Evolutionary conservation across 306 rosid genomes (phyloP), one percentile per base, ranked within the genome.

Genomic region (Vicia sativa): DNA sequence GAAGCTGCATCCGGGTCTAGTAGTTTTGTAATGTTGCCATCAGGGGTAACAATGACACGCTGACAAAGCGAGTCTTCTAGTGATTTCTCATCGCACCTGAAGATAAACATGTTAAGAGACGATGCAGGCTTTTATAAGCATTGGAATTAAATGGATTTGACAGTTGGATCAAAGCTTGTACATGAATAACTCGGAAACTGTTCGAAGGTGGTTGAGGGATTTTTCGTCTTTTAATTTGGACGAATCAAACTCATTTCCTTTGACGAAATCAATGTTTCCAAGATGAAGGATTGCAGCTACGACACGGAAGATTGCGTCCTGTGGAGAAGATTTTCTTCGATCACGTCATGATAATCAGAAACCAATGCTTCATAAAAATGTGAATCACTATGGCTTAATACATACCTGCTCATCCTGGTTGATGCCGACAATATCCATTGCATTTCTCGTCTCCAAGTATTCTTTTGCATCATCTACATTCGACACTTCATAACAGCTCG

Each of bases 1-100:
- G 88, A 84, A 70, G 96, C 96, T 14, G 83, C 77, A 2, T 77
- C 83, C 0, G 95, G 88, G 49, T 90, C 95, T 25, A 90, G 68
- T 6, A 83, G 95, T 54, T 87, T 90, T 42, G 96, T 90, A 38
- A 90, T 90, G 75, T 86, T 86, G 39, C 95, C 97, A 76, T 90
- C 95, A 3, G 97, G 97, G 53, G 96, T 90, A 68, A 90, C 96
- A 67, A 90, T 90, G 80, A 90, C 95, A 15, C 95, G 91, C 85
- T 90, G 73, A 78, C 95, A 87, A 52, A 90, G 96, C 19, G 96
- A 87, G 80, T 82, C 88, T 80, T 90, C 88, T 37, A 90, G 73
- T 54, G 89, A 39, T 76, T 79, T 90, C 50, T 71, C 88, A 43
- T 90, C 80, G 71, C 86, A 85, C 89, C 96, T 90, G 83, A 78